Evolutionary conservation across 108 stramenopile species (phyloP).

Genomic region (Hondaea fermentalgiana): DNA sequence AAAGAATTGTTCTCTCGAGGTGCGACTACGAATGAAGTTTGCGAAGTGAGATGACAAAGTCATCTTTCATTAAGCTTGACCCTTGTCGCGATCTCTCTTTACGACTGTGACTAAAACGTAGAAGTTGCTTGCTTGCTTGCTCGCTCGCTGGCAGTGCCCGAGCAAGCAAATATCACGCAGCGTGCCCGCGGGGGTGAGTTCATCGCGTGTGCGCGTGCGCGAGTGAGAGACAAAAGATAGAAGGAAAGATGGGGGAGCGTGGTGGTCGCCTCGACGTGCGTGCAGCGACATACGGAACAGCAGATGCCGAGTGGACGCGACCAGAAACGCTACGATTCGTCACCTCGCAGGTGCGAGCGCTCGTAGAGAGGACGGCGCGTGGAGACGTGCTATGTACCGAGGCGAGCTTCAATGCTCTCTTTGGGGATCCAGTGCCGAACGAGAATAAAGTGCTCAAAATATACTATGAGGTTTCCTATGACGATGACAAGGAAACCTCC

Average conservation of each 20-base stretch:
- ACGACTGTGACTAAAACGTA: too few relatives aligned
- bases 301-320: not conserved
- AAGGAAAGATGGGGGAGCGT: too few relatives aligned
- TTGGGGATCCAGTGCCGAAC: not conserved
- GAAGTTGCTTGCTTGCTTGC: not conserved
- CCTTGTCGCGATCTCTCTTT: too few relatives aligned
- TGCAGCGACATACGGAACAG: not conserved
- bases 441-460: constrained; percentile 11
- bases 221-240: too few relatives aligned
- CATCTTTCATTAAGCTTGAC: too few relatives aligned
- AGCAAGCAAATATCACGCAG: too few relatives aligned
- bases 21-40: too few relatives aligned
- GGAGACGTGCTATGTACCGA: not conserved
- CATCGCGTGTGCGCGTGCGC: too few relatives aligned
- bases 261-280: not conserved
- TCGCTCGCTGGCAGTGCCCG: not conserved
- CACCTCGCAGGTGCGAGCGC: not conserved
- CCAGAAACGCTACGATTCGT: not conserved
- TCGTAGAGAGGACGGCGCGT: not conserved
- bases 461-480: not conserved
- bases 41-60: too few relatives aligned
- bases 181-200: too few relatives aligned
- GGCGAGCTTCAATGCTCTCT: constrained; percentile 16
- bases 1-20: too few relatives aligned
- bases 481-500: not conserved